phyloP scores from a whole-genome alignment of 2,329 filamentous ascomycete species.

The Xylariaceae sp. region DNA sequence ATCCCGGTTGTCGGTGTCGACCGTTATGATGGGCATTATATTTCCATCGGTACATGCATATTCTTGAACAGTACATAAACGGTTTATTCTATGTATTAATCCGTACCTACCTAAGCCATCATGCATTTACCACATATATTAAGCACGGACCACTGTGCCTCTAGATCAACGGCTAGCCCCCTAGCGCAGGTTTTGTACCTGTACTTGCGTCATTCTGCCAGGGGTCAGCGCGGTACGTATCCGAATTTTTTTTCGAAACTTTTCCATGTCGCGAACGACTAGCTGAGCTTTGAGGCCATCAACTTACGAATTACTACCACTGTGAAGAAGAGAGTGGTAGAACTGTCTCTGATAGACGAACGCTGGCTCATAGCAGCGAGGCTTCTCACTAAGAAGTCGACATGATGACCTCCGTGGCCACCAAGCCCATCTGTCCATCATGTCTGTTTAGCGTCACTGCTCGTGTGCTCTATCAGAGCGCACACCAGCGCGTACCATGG shows the following conservation, averaged over 20 bases:
- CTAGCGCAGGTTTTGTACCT: too few species aligned
- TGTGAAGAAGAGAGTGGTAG: background rate
- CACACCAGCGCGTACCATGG: slow-evolving; percentile 22
- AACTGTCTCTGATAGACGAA: background rate
- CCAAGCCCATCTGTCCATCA: slow-evolving; percentile 29
- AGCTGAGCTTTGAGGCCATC: background rate
- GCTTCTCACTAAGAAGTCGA: background rate
- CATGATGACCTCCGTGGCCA: slow-evolving; percentile 23
- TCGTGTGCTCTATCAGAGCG: slow-evolving; percentile 14
- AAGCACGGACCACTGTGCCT: too few species aligned
- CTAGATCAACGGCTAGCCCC: too few species aligned
- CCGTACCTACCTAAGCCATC: too few species aligned
- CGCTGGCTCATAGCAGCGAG: slow-evolving; percentile 1
- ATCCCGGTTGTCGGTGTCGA: too few species aligned
- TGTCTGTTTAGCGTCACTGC: slow-evolving; percentile 24
- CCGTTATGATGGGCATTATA: too few species aligned
- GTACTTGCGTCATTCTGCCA: background rate
- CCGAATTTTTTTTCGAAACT: background rate
- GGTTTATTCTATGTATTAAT: too few species aligned
- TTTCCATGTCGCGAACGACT: background rate
- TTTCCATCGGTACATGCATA: too few species aligned
- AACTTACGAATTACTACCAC: background rate
- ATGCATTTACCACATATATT: too few species aligned
- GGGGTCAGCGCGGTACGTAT: background rate
- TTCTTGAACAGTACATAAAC: too few species aligned